Conservation (phyloP, 1,139 yeast genomes). For the Candida glucosophila region DNA sequence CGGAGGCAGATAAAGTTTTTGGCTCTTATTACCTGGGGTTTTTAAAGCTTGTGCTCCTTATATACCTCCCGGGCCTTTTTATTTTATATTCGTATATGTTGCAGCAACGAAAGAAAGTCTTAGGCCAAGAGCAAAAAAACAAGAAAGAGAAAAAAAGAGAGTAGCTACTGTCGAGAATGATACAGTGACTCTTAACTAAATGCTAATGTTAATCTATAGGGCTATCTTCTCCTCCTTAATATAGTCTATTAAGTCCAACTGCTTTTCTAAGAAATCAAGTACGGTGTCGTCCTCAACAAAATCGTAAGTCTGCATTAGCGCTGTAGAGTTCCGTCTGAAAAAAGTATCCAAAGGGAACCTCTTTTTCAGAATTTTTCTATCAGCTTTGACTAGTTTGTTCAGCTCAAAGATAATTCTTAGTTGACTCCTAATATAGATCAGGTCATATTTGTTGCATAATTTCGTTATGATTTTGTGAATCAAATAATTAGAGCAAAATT, state of each 20-base stretch:
- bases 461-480: conserved; percentile 21
- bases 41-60: conserved; percentile 48
- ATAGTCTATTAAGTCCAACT: conserved; percentile 24
- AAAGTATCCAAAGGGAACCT: conserved; percentile 3
- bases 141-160: conserved; percentile 1
- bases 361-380: conserved; percentile 5
- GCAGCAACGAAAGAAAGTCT: conserved; percentile 68
- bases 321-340: not conserved
- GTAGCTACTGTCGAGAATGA: not conserved
- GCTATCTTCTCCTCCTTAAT: conserved; percentile 5
- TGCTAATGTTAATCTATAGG: not conserved
- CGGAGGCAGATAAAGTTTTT: conserved; percentile 44
- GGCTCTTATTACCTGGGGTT: conserved; percentile 48
- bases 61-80: conserved; percentile 83
- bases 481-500: conserved; percentile 25
- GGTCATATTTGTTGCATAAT: conserved; percentile 23
- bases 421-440: conserved; percentile 22
- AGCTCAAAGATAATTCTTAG: conserved; percentile 28
- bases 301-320: conserved; percentile 8
- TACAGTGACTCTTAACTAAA: not conserved
- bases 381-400: conserved; percentile 13
- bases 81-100: conserved; percentile 83
- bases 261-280: conserved; percentile 21
- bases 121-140: conserved; percentile 25
- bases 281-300: conserved; percentile 29